Evolutionary conservation across 148 eudicot species (phyloP), one percentile per base, ranked within the genome.

Genomic region (Amaranthus hypochondriacus): DNA sequence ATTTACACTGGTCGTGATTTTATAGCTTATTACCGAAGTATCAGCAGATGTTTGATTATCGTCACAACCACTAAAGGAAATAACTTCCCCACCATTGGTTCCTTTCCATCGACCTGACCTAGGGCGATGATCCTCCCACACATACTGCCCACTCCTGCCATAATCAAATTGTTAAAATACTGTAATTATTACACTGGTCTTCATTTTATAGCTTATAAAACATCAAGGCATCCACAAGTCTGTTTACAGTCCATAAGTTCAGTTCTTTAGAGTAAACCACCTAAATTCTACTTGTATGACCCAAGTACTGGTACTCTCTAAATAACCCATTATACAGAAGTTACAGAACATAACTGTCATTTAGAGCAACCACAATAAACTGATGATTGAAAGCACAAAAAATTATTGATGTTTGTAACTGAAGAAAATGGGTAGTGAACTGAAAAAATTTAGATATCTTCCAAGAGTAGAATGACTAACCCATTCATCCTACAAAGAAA

Each of bases 91-190:
- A 18, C 99, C 99, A 72, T 65, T 86, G 21, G 91, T 80, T 73
- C 99, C 99, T 86, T 95, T 95, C 96, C 93, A 92, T 52, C 79
- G 82, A 63, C 99, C 99, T 56, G 89, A 80, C 81, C 86, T 83
- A 54, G 99, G 99, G 64, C 97, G 96, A 85, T 95, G 99, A 71
- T 95, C 99, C 80, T 95, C 99, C 97, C 99, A 95, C 39, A 66
- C 76, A 83, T 90, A 92, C 47, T 84, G 92, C 63, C 99, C 99
- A 21, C 70, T 87, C 86, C 99, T 95, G 77, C 68, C 59, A 60
- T 47, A 47, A 66, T 66, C 13, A 57, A 59, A 42, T 6, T 56
- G 61, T 62, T 64, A 70, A 50, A 70, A 13, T 14, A 66, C 43
- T 7, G 5, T 4, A 48, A 15, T 3, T 7, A 48, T 48, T 1